Percentiles rank a stretch among this genome's conserved stretches.
Conservation (phyloP, 192 early-diverging fungal genomes). For the Backusella morwellensis region DNA sequence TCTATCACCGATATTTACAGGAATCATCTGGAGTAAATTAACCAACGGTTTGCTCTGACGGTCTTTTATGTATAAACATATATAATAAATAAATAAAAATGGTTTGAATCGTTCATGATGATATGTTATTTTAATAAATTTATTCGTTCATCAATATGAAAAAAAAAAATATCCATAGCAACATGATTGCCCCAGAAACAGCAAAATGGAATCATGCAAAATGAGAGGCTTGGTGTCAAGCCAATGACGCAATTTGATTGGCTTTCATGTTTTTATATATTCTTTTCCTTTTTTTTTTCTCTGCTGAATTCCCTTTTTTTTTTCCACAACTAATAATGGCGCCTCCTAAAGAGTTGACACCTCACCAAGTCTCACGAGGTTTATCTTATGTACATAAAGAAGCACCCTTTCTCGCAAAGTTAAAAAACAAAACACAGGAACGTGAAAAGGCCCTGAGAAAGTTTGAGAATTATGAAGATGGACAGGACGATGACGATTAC, state of each 20-base stretch:
- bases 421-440: conserved; percentile 19
- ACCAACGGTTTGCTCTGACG: too few relatives aligned
- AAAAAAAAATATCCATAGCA: too few relatives aligned
- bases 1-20: too few relatives aligned
- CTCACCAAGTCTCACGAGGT: conserved; percentile 30
- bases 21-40: too few relatives aligned
- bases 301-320: neutral
- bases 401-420: conserved; percentile 26
- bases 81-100: too few relatives aligned
- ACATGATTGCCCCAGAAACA: too few relatives aligned
- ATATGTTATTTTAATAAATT: too few relatives aligned
- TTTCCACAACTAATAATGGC: neutral
- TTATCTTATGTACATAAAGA: conserved; percentile 38
- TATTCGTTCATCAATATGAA: too few relatives aligned
- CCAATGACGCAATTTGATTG: neutral
- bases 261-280: neutral
- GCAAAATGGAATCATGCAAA: neutral
- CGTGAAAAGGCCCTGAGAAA: conserved; percentile 18
- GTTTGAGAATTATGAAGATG: conserved; percentile 31
- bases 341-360: conserved; percentile 23
- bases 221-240: neutral
- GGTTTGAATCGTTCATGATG: too few relatives aligned
- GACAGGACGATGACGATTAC: conserved; percentile 33
- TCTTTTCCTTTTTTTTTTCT: neutral
- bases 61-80: too few relatives aligned